phyloP scores from a whole-genome alignment of 2,329 filamentous ascomycete species.

The Ampelomyces quisqualis region DNA sequence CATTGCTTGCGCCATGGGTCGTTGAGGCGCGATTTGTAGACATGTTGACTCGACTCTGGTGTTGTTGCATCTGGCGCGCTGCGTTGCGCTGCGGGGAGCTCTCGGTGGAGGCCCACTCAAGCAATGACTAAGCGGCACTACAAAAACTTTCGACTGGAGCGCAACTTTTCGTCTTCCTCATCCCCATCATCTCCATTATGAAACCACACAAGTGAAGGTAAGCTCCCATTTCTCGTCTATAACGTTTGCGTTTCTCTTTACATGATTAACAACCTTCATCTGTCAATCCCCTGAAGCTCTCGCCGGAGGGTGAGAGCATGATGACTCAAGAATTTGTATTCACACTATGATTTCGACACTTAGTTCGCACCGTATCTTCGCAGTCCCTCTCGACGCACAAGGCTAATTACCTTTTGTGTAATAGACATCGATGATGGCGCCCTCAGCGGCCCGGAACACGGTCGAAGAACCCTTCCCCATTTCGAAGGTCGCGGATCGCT shows the following conservation, averaged over 20 bases:
- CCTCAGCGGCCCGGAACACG: constrained; percentile 27
- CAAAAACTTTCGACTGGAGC: constrained; percentile 26
- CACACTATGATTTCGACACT: constrained; percentile 40
- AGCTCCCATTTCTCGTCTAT: constrained; percentile 9
- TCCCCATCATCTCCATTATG: constrained; percentile 29
- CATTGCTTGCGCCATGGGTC: constrained; percentile 18
- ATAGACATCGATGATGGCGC: constrained; percentile 32
- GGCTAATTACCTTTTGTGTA: constrained; percentile 21
- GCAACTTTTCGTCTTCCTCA: constrained; percentile 14
- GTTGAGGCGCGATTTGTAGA: constrained; percentile 25
- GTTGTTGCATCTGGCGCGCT: constrained; percentile 5
- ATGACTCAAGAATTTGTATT: constrained; percentile 50
- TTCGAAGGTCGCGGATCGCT: constrained; percentile 75
- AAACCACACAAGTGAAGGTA: constrained; percentile 42
- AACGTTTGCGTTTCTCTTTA: constrained; percentile 2
- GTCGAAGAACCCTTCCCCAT: constrained; percentile 68
- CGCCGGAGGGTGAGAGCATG: constrained; percentile 49
- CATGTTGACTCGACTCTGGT: constrained; percentile 16
- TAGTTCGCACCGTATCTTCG: constrained; percentile 11
- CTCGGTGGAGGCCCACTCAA: constrained; percentile 1
- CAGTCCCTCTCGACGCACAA: constrained; percentile 7
- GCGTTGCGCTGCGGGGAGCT: constrained; percentile 12
- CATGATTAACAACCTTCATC: constrained; percentile 72
- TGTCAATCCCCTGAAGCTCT: constrained; percentile 79
- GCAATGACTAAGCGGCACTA: constrained; percentile 20